These are phyloP conservation scores for Zygoascus bituminiphila DNA, from an alignment of 805 yeast species.

Conservation along the genomic window DNA sequence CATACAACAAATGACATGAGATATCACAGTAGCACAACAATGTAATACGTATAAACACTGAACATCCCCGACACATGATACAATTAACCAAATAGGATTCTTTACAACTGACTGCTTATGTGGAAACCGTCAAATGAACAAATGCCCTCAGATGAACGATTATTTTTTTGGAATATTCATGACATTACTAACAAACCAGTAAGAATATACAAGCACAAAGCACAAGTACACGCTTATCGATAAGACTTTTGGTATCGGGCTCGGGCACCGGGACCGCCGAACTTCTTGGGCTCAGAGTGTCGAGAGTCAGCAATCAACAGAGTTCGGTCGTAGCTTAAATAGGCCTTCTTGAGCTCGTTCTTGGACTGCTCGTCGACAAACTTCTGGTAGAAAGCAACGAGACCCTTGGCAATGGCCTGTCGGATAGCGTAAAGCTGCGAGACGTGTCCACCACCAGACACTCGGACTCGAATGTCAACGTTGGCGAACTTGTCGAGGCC, in stretches of 20 bases:
- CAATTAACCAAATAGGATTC: too few species aligned
- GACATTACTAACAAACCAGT: constrained; percentile 1
- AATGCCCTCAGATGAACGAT: too few species aligned
- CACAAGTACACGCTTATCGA: constrained; percentile 64
- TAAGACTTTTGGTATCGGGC: constrained; percentile 99
- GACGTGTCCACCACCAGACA: constrained; percentile 99
- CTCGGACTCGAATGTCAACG: constrained; percentile 98
- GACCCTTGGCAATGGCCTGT: constrained; percentile 99
- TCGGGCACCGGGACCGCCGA: constrained; percentile 99
- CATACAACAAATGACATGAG: too few species aligned
- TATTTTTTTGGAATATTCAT: too few species aligned
- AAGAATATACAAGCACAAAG: too few species aligned
- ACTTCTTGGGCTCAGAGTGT: constrained; percentile 99
- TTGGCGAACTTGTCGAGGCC: constrained; percentile 98
- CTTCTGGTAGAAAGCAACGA: constrained; percentile 99
- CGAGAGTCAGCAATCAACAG: constrained; percentile 98
- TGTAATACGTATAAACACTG: too few species aligned
- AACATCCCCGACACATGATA: too few species aligned
- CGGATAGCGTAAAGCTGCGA: constrained; percentile 99
- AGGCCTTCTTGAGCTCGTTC: constrained; percentile 98
- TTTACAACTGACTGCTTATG: too few species aligned
- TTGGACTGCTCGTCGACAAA: constrained; percentile 98
- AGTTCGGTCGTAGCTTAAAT: constrained; percentile 97
- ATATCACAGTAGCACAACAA: too few species aligned
- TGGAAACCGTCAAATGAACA: too few species aligned